These are phyloP conservation scores for Paraconiothyrium sp. DNA, from an alignment of 2,329 filamentous ascomycete genomes.

Conservation along the genomic window DNA sequence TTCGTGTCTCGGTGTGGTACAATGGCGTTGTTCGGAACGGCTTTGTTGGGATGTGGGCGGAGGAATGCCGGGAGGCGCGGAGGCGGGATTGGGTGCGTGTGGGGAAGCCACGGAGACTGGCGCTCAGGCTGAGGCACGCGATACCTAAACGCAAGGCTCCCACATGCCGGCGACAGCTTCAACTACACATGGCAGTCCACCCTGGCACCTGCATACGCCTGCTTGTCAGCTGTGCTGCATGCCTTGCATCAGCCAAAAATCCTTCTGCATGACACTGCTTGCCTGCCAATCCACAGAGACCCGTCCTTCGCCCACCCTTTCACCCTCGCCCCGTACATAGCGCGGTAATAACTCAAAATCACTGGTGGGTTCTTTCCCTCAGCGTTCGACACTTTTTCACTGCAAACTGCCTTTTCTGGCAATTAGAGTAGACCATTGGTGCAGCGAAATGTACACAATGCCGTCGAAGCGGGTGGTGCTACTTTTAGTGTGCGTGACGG, in stretches of 20 bases:
- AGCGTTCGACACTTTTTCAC: constrained; percentile 4
- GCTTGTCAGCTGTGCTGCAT: background rate
- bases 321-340: background rate
- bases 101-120: background rate
- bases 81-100: background rate
- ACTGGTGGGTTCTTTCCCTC: constrained; percentile 20
- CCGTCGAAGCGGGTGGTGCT: background rate
- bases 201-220: background rate
- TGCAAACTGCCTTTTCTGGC: background rate
- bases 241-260: background rate
- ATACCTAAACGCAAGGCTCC: background rate
- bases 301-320: background rate
- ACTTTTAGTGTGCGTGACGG: background rate
- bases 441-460: background rate
- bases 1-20: background rate
- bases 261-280: background rate
- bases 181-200: background rate
- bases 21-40: constrained; percentile 4
- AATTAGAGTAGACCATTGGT: background rate
- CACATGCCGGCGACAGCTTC: background rate
- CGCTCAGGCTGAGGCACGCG: background rate
- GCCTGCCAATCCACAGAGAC: background rate
- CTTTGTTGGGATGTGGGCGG: background rate
- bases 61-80: background rate
- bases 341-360: background rate